Percentiles rank a stretch among this genome's conserved stretches.
Evolutionary conservation across 768 basidiomycete species (phyloP).

Genomic region (Lactarius sanguifluus): DNA sequence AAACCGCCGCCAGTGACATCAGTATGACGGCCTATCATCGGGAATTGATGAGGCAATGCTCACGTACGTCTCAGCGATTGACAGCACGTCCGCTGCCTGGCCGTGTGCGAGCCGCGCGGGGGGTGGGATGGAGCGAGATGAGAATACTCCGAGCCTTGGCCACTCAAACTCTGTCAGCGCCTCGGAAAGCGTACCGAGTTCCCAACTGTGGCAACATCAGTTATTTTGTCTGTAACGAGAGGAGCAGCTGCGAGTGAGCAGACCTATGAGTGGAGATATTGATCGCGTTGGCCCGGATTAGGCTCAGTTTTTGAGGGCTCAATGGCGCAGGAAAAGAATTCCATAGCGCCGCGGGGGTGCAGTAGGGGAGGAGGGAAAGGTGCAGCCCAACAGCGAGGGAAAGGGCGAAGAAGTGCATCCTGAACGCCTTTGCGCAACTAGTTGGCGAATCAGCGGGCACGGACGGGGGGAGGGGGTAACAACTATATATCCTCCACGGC

Average conservation of each 20-base stretch:
- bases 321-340: background rate
- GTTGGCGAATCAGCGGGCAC: background rate
- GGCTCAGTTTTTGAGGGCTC: background rate
- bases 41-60: background rate
- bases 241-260: background rate
- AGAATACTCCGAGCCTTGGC: constrained; percentile 52
- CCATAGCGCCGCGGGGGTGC: background rate
- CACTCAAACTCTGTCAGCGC: constrained; percentile 54
- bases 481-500: constrained; percentile 4
- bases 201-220: constrained; percentile 46
- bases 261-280: constrained; percentile 21
- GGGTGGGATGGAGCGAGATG: constrained; percentile 43
- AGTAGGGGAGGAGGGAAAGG: constrained; percentile 7
- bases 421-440: background rate
- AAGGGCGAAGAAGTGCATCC: background rate
- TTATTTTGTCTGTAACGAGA: background rate
- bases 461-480: background rate
- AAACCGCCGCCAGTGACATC: constrained; percentile 1
- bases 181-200: constrained; percentile 55
- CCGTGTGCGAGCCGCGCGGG: constrained; percentile 35
- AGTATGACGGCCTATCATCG: background rate
- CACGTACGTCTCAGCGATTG: constrained; percentile 44
- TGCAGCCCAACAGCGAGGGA: background rate
- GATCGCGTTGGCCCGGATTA: constrained; percentile 15
- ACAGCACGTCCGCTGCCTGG: constrained; percentile 43